A percentile compares a stretch with the other conserved stretches of the same genome.
phyloP scores from a whole-genome alignment of 2,329 filamentous ascomycete genomes.

The Hawksworthiomyces lignivorus region DNA sequence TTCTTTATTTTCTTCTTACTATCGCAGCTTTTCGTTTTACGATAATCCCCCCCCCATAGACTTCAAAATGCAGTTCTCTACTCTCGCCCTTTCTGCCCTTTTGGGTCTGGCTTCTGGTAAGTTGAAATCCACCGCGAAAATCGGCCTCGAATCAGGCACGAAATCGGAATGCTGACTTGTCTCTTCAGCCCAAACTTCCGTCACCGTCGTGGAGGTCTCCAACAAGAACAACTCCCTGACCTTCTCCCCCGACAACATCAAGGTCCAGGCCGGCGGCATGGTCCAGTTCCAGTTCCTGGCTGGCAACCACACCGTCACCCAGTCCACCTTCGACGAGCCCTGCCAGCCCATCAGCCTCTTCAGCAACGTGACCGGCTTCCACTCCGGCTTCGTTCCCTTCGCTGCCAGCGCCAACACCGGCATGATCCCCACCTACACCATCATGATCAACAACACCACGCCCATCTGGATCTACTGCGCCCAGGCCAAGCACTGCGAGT shows the following conservation, averaged over 20 bases:
- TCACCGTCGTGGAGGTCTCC: conserved; percentile 51
- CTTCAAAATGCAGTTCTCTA: conserved; percentile 46
- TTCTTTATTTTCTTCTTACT: conserved; percentile 7
- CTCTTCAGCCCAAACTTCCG: conserved; percentile 24
- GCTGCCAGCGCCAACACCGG: conserved; percentile 40
- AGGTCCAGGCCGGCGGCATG: conserved; percentile 53
- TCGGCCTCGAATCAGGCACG: no score
- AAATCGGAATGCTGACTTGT: no score
- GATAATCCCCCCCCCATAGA: conserved; percentile 9
- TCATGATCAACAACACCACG: conserved; percentile 59
- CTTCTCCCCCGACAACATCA: conserved; percentile 60
- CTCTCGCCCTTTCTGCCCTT: conserved; percentile 39
- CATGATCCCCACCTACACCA: conserved; percentile 59
- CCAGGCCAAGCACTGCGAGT: conserved; percentile 65
- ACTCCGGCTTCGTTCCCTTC: conserved; percentile 60
- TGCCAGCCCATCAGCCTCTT: conserved; percentile 30
- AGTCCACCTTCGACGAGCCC: conserved; percentile 54
- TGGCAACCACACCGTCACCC: conserved; percentile 71
- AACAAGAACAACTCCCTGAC: conserved; percentile 45
- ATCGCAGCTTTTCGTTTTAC: background rate
- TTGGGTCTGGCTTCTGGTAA: conserved; percentile 39
- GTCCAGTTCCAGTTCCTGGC: conserved; percentile 60
- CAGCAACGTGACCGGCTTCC: conserved; percentile 51
- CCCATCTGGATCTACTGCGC: conserved; percentile 77
- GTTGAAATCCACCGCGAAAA: background rate